Base-by-base conservation (phyloP, 768 basidiomycete genomes). In the Rhodotorula taiwanensis region DNA sequence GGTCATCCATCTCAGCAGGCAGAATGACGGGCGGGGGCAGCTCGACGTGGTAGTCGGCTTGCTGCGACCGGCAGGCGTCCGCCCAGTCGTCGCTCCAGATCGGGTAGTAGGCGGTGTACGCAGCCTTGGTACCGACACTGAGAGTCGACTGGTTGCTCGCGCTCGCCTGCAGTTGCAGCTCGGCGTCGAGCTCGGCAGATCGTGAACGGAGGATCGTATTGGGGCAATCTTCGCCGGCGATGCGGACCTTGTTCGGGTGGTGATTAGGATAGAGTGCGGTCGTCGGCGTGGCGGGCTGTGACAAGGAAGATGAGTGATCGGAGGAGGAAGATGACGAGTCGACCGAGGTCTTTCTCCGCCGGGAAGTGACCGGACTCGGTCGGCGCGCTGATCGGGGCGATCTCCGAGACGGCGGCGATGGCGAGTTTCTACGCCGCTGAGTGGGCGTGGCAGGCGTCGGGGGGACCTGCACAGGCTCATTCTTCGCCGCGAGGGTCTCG, bases 21-120 rank as follows among this genome's bases (percentile, higher is more conserved):
- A 66, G 59, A 28, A 60, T 36, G 33, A 60, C 58, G 4, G 64
- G 59, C 14, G 54, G 36, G 5, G 59, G 64, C 1, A 66, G 58
- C 36, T 43, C 39, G 25, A 66, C 58, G 44, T 53, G 52, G 55
- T 60, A 60, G 18, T 16, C 39, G 20, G 64, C 58, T 36, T 49
- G 58, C 48, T 58, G 48, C 8, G 18, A 18, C 15, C 47, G 53
- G 10, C 61, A 62, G 18, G 58, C 62, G 39, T 68, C 67, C 36
- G 58, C 62, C 67, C 67, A 68, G 52, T 68, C 67, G 55, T 57
- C 60, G 42, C 34, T 36, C 48, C 60, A 60, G 45, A 68, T 52
- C 18, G 67, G 67, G 62, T 68, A 68, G 55, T 64, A 68, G 0
- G 62, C 67, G 44, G 67, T 68, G 62, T 64, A 64, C 27, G 55